phyloP scores from a whole-genome alignment of 495 filamentous ascomycete genomes.

The Bathelium albidoporum region DNA sequence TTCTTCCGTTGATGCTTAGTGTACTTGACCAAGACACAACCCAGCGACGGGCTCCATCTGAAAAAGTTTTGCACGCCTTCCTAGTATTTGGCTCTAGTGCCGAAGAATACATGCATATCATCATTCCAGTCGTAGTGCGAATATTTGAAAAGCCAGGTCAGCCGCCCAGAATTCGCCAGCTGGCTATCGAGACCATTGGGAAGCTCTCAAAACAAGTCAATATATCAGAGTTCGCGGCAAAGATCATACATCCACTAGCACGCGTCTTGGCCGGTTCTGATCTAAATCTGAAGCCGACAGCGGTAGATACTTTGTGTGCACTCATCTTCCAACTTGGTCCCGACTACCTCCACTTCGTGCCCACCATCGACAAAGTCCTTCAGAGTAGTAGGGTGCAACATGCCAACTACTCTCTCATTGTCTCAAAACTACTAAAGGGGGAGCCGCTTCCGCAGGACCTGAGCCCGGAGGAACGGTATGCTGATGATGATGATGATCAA shows the following conservation, averaged over 20 bases:
- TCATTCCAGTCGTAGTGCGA: slow-evolving; percentile 88
- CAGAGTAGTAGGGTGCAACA: slow-evolving; percentile 60
- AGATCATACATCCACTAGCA: slow-evolving; percentile 84
- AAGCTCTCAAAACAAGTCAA: slow-evolving; percentile 95
- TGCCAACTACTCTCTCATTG: slow-evolving; percentile 78
- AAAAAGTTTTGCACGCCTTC: slow-evolving; percentile 88
- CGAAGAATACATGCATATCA: slow-evolving; percentile 98
- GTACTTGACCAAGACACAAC: slow-evolving; percentile 82
- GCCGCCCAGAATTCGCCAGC: slow-evolving; percentile 60
- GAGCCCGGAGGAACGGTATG: slow-evolving; percentile 76
- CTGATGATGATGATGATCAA: slow-evolving; percentile 66
- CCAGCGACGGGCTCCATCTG: slow-evolving; percentile 53
- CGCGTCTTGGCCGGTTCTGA: slow-evolving; percentile 65
- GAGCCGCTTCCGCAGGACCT: slow-evolving; percentile 90
- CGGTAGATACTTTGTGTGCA: slow-evolving; percentile 91
- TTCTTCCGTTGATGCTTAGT: slow-evolving; percentile 86
- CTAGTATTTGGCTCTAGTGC: slow-evolving; percentile 91
- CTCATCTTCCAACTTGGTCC: slow-evolving; percentile 91
- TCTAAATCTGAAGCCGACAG: slow-evolving; percentile 62
- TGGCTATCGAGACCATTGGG: slow-evolving; percentile 87
- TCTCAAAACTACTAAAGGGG: slow-evolving; percentile 85
- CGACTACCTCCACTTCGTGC: slow-evolving; percentile 87
- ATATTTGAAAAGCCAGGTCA: slow-evolving; percentile 80
- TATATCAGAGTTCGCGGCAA: slow-evolving; percentile 89
- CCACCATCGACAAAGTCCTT: slow-evolving; percentile 68